These are phyloP conservation scores for Limtongia smithiae DNA, from an alignment of 805 yeast species.

Conservation along the genomic window DNA sequence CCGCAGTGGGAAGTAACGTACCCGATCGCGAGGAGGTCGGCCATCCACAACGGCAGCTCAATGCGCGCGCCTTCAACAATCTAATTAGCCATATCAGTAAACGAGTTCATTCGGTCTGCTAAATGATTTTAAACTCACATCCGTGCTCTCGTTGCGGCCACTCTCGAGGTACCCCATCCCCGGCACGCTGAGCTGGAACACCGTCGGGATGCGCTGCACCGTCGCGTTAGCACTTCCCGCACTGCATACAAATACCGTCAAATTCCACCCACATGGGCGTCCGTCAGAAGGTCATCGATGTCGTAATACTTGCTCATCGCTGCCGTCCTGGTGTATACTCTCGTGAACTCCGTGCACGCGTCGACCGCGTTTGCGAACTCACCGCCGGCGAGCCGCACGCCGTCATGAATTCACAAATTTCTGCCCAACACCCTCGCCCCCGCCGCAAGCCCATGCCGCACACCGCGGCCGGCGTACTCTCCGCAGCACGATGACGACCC, in stretches of 20 bases:
- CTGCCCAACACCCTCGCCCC: too few species aligned
- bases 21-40: conserved; percentile 65
- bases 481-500: too few species aligned
- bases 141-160: conserved; percentile 12
- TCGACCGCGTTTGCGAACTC: conserved; percentile 3
- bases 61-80: conserved; percentile 58
- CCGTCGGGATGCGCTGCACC: conserved; percentile 63
- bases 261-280: conserved; percentile 34
- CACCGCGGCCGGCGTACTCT: too few species aligned
- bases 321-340: background rate
- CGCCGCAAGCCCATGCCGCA: too few species aligned
- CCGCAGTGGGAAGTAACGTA: too few species aligned
- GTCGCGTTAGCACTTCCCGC: conserved; percentile 47
- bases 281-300: conserved; percentile 36
- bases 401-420: too few species aligned
- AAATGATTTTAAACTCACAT: conserved; percentile 7
- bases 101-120: too few species aligned
- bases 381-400: conserved; percentile 2
- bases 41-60: conserved; percentile 87
- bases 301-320: conserved; percentile 23
- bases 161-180: conserved; percentile 78
- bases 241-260: background rate
- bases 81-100: too few species aligned
- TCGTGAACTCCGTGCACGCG: background rate
- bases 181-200: conserved; percentile 72